Evolutionary conservation across 208 protist species (phyloP), one percentile per base, ranked within the genome.

Genomic region (Strigomonas oncopelti): DNA sequence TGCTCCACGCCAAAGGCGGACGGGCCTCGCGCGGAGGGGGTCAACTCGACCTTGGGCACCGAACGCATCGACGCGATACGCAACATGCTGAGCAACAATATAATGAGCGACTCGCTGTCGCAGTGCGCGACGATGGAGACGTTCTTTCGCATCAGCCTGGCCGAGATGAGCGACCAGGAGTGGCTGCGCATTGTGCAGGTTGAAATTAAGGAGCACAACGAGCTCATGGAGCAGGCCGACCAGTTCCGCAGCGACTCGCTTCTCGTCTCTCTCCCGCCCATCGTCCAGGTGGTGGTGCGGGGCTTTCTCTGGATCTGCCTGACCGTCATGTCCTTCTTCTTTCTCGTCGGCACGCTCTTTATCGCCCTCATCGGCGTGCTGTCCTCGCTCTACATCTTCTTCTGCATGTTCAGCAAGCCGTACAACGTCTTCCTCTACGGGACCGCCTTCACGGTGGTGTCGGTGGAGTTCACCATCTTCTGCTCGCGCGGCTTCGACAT

Each of bases 401-500:
- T 90, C 53, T 77, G 79, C 27, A 85, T 90, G 46, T 84, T 93
- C 57, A 48, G 74, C 22, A 5, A 67, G 34, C 82, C 84, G 13
- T 87, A 80, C 61, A 58, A 90, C 27, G 67, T 84, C 1, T 90
- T 90, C 55, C 80, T 70, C 24, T 88, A 84, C 65, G 84, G 87
- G 13, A 67, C 58, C 32, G 77, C 82, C 5, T 75, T 90, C 16
- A 22, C 88, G 16, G 72, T 90, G 55, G 62, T 67, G 22, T 55
- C 71, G 4, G 73, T 46, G 14, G 81, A 93, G 62, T 78, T 79
- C 55, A 66, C 69, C 32, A 65, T 88, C 3, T 74, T 88, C 57
- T 82, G 80, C 71, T 86, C 82, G 24, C 78, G 84, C 29, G 83
- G 84, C 28, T 80, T 87, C 62, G 85, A 93, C 48, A 61, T 93